Conservation (phyloP, 2,329 filamentous ascomycete species). For the Colletotrichum sp. region DNA sequence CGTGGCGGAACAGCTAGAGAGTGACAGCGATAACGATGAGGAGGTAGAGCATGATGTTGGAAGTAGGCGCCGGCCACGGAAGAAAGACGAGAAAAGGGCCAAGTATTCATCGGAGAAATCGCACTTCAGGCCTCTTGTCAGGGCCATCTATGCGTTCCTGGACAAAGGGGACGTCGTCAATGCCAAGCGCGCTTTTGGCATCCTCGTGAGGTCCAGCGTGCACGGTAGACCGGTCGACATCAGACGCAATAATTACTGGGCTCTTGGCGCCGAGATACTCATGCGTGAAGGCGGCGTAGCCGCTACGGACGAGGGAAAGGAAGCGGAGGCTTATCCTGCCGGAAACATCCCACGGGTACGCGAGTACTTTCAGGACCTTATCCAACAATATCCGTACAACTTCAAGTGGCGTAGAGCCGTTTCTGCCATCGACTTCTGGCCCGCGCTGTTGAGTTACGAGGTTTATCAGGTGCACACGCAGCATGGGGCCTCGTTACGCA, state of each 20-base stretch:
- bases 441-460: conserved; percentile 81
- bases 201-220: conserved; percentile 61
- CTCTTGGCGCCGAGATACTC: conserved; percentile 83
- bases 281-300: conserved; percentile 59
- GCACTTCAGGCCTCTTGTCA: conserved; percentile 25
- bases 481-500: conserved; percentile 50
- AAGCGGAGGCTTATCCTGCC: conserved; percentile 29
- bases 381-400: conserved; percentile 77
- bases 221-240: conserved; percentile 68
- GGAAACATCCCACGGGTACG: conserved; percentile 51
- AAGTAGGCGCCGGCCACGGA: neutral
- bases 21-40: neutral
- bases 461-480: conserved; percentile 75
- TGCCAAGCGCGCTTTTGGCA: conserved; percentile 76
- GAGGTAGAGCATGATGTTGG: conserved; percentile 20
- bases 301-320: conserved; percentile 11
- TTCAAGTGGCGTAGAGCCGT: conserved; percentile 61
- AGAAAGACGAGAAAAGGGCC: conserved; percentile 22
- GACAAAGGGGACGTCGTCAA: conserved; percentile 72
- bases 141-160: conserved; percentile 76
- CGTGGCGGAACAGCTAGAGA: neutral
- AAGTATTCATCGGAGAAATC: conserved; percentile 18
- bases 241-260: conserved; percentile 75
- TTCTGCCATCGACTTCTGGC: conserved; percentile 79
- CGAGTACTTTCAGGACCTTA: conserved; percentile 77